Evolutionary conservation across 306 rosid genomes (phyloP), one percentile per base, ranked within the genome.

Genomic region (Corylus heterophylla): DNA sequence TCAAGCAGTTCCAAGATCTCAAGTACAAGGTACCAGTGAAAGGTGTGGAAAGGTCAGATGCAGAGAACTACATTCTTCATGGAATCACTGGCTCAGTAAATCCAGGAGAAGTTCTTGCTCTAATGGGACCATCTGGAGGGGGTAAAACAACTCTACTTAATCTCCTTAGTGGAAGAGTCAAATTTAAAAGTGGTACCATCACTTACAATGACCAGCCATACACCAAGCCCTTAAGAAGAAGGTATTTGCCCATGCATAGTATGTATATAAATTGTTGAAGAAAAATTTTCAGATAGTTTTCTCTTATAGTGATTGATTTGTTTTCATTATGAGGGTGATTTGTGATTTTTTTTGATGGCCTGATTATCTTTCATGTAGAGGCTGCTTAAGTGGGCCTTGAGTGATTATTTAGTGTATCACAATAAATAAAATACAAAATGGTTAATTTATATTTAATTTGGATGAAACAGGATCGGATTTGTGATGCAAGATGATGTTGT

Each of bases 401-500:
- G 6, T 39, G 44, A 4, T 39, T 39, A 39, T 39, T 39, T 39
- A 39, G 6, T 39, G 44, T 4, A 39, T 39, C 44, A 39, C 5
- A 4, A 39, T 39, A 39, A 39, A 39, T 39, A 39, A 39, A 20
- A 1, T 20, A 12, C 16, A 45, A 42, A n/a, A 69, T 44, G 54
- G 71, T 1, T 39, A 5, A 25, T 17, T 42, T 37, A 17, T 39
- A 14, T 42, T 2, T 17, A 42, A 4, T 25, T 25, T 59, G 17
- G 66, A 22, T 25, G 31, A 59, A 69, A 69, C 74, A 25, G 17
- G 56, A 71, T 22, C 12, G 74, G 58, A 3, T 69, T 17, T 20
- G 35, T 45, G 54, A 8, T 25, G 74, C 74, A 71, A 71, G 58
- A 71, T 11, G 74, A 69, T 69, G 35, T 69, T n/a, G 22, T 49